Evolutionary conservation across 2,329 filamentous ascomycete genomes (phyloP), one percentile per base, ranked within the genome.

Genomic region (Cryoendolithus antarcticus): DNA sequence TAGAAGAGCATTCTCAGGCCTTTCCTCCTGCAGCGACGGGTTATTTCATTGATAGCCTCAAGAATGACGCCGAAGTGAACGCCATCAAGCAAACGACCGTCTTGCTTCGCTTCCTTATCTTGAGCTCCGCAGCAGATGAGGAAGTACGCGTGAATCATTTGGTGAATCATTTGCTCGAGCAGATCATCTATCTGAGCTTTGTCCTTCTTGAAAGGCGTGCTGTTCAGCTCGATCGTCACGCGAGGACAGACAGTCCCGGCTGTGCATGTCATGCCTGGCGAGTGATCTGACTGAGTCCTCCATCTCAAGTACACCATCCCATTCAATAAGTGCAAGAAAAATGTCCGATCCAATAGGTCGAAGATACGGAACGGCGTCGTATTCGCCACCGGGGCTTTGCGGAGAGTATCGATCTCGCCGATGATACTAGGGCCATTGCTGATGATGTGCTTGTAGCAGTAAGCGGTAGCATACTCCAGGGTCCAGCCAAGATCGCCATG

Each of bases 91-190:
- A 66, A 47, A 6, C 62, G 52, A 3, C 55, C 58, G 29, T 63
- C 62, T 28, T 43, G 43, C 15, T 43, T 51, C 1, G 48, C 49
- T 4, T 53, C 51, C 27, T 55, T 54, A 9, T 52, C 46, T 39
- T 59, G 54, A 2, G 55, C 53, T 6, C 60, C 61, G 36, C 63
- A 66, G 37, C 59, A 58, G n/a, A 64, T 51, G 3, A 65, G 52
- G 40, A 65, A 62, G 47, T 60, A 66, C 9, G 62, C 62, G 36
- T 66, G 63, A 29, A 65, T 63, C 63, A 66, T 66, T 33, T 66
- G 63, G 40, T 66, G 63, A 4, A 66, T 57, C 31, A 65, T 45
- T 4, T 47, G 52, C 10, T 58, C 60, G 9, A 65, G 44, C 19
- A 63, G 48, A 8, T 61, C 52, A 34, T 57, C 52, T 4, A 59